Conservation (phyloP, 176 grass and related monocot genomes). For the Bolboschoenus planiculmis region DNA sequence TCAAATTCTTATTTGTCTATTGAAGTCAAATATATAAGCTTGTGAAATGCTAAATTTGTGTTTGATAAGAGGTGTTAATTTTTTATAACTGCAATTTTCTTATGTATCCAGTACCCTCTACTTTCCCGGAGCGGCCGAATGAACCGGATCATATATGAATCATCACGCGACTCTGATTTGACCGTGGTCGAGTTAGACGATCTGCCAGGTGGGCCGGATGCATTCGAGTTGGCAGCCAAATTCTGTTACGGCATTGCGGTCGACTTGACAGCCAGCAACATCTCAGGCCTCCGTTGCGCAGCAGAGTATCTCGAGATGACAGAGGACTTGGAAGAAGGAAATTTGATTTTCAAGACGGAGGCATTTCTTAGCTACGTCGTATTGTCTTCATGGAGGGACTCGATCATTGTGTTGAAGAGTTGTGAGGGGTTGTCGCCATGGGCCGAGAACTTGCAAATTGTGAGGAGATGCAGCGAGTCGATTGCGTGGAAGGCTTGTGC, state of each 20-base stretch:
- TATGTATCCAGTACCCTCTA: slow-evolving; percentile 59
- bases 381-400: slow-evolving; percentile 89
- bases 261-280: slow-evolving; percentile 79
- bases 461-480: slow-evolving; percentile 87
- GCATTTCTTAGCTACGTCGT: slow-evolving; percentile 98
- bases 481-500: slow-evolving; percentile 99
- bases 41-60: background rate
- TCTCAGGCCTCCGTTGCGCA: slow-evolving; percentile 80
- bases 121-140: slow-evolving; percentile 80
- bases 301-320: slow-evolving; percentile 99
- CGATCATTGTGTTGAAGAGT: slow-evolving; percentile 84
- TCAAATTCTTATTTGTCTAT: background rate
- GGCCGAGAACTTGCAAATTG: slow-evolving; percentile 99
- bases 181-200: slow-evolving; percentile 48
- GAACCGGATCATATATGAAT: slow-evolving; percentile 73
- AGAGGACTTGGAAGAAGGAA: slow-evolving; percentile 96
- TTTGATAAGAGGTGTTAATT: background rate
- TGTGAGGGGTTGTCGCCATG: slow-evolving; percentile 87
- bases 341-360: slow-evolving; percentile 98
- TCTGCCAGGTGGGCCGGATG: slow-evolving; percentile 51
- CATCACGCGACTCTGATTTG: slow-evolving; percentile 27
- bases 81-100: background rate
- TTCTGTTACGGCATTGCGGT: slow-evolving; percentile 98
- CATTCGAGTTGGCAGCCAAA: slow-evolving; percentile 81
- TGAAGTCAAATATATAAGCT: too few species aligned